A percentile compares a stretch with the other conserved stretches of the same genome.
Evolutionary conservation across 345 rosid species (phyloP).

Genomic region (Erucastrum elatum): DNA sequence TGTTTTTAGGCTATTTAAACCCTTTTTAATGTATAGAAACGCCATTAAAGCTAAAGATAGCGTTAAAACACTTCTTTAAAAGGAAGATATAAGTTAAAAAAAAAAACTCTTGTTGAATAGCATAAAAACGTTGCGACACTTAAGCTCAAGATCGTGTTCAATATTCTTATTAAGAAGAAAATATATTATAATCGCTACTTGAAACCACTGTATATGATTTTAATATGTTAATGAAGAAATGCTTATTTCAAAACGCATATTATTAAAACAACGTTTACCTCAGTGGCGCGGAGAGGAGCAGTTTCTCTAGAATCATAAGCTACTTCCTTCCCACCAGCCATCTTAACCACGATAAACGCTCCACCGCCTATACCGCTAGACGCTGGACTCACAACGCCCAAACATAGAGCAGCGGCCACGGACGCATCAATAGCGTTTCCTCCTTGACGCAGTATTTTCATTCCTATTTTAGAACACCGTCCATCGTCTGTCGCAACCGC

Average conservation of each 20-base stretch:
- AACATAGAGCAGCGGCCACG: slow-evolving; percentile 53
- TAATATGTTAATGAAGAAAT: neutral
- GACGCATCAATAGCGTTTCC: slow-evolving; percentile 67
- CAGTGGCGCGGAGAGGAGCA: slow-evolving; percentile 57
- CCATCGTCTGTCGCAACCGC: slow-evolving; percentile 62
- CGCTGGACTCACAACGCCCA: slow-evolving; percentile 65
- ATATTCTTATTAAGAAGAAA: neutral
- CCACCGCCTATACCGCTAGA: slow-evolving; percentile 73
- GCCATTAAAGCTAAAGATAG: neutral
- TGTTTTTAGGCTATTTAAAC: neutral
- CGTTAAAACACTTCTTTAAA: neutral
- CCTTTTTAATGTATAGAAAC: neutral
- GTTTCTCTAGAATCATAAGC: slow-evolving; percentile 63
- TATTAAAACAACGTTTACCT: slow-evolving; percentile 39
- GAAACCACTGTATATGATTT: neutral
- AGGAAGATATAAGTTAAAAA: neutral
- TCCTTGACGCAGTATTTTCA: slow-evolving; percentile 41
- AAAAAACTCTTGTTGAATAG: neutral
- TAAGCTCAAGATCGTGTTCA: neutral
- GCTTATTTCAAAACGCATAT: neutral
- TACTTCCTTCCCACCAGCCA: slow-evolving; percentile 37
- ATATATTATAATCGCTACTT: neutral
- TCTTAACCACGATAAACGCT: slow-evolving; percentile 49
- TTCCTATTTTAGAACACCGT: slow-evolving; percentile 52
- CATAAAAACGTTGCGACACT: neutral